These are phyloP conservation scores for Alisma plantagoaquatica DNA, from an alignment of 106 monocot species.

Conservation along the genomic window DNA sequence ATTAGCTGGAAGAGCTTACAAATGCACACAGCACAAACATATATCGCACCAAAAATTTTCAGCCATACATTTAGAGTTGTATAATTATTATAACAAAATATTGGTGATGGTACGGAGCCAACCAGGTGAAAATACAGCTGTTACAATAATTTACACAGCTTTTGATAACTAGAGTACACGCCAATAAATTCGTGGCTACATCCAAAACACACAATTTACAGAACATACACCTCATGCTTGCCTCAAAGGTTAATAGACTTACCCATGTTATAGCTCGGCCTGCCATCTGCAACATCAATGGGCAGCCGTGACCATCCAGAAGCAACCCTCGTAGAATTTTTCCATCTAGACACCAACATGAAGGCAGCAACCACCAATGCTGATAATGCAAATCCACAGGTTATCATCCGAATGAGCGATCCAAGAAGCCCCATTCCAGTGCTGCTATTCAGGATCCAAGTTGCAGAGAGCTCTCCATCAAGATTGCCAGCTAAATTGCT, in stretches of 20 bases:
- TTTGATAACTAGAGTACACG: no score
- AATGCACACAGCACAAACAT: no score
- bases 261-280: constrained; percentile 15
- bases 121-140: no score
- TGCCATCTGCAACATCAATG: constrained; percentile 25
- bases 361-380: constrained; percentile 26
- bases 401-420: constrained; percentile 25
- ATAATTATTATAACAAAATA: no score
- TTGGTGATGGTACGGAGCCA: no score
- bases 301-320: constrained; percentile 46
- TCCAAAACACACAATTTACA: no score
- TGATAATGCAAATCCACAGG: constrained; percentile 44
- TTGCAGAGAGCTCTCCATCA: constrained; percentile 22
- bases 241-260: constrained; percentile 26
- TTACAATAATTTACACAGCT: no score
- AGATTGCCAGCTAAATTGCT: constrained; percentile 53
- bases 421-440: constrained; percentile 15
- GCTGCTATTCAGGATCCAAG: constrained; percentile 12
- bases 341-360: constrained; percentile 43
- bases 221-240: no score
- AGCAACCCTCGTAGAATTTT: constrained; percentile 22
- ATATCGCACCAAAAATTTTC: no score
- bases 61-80: no score
- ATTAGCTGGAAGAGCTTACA: no score
- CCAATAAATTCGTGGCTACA: no score